Percentiles rank a stretch among this genome's conserved stretches.
phyloP scores from a whole-genome alignment of 2,329 filamentous ascomycete genomes.

The Helotiales sp. region DNA sequence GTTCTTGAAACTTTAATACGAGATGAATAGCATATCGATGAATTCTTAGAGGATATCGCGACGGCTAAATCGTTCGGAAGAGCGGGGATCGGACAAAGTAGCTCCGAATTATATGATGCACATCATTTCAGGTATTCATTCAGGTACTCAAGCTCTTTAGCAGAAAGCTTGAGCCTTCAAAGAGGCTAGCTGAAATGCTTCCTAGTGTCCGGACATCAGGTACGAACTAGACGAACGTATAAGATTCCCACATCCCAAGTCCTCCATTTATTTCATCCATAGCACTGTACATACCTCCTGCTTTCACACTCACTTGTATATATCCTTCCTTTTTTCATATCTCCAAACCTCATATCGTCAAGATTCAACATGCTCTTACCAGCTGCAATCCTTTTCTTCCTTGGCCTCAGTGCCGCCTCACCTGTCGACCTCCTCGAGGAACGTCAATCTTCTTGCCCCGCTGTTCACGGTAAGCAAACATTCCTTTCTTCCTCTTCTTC shows the following conservation, averaged over 20 bases:
- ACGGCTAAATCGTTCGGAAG: background rate
- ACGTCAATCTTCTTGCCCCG: constrained; percentile 39
- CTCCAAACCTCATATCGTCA: background rate
- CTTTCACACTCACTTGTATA: background rate
- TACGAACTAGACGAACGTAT: background rate
- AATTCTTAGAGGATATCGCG: background rate
- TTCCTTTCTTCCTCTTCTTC: too few species aligned
- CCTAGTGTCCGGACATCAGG: background rate
- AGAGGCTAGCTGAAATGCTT: background rate
- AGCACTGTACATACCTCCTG: background rate
- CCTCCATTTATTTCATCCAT: background rate
- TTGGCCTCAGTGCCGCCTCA: constrained; percentile 9
- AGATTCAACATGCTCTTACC: constrained; percentile 2
- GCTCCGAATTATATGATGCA: background rate
- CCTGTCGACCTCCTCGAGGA: constrained; percentile 17
- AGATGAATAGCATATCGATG: background rate
- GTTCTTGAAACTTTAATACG: background rate
- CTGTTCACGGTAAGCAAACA: too few species aligned
- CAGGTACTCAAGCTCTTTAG: background rate
- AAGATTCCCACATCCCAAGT: background rate
- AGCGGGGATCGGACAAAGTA: background rate
- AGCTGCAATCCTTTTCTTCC: constrained; percentile 7
- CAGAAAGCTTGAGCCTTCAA: background rate
- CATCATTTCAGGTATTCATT: too few species aligned
- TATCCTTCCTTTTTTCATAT: background rate